Base-by-base conservation (phyloP, 257 asterid species). In the Scutellaria baicalensis region DNA sequence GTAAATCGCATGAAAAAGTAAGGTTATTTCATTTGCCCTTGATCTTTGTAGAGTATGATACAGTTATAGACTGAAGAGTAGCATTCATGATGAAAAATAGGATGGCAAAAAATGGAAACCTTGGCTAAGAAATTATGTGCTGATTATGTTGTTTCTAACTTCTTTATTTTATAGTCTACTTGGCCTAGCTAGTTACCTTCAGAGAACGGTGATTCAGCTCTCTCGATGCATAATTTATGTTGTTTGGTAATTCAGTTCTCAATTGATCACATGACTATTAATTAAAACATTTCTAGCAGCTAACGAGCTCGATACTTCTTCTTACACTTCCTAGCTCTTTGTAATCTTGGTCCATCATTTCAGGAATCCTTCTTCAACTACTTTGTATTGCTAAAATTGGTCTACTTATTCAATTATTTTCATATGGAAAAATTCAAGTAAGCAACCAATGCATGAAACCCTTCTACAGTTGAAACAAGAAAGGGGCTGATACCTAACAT, bases 141-240 rank as follows among this genome's bases (percentile, higher is more conserved):
- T 70, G 40, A 35, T 38, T 48, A 47, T 13, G 71, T 35, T 43
- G 55, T 21, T 4, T 9, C 47, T 6, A 8, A 52, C 42, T 27
- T 27, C 23, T 9, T 54, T 20, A 17, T 20, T 45, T 67, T 38
- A 7, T 54, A 42, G 44, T 63, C 54, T 64, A 1, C 66, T 58
- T 61, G 43, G 44, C 56, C 13, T 49, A 11, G 59, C 20, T 60
- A 14, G 49, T 44, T 31, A 7, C 59, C 51, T 31, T 35, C 55
- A 44, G 48, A 47, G 50, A 33, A 39, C 31, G 50, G 50, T 59
- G 68, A 42, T 72, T 72, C 58, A 65, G 58, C 11, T 64, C 40
- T 43, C 14, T 59, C 47, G 3, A 3, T 35, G 35, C 59, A 12
- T 33, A 6, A 16, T 13, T 20, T 7, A 4, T 36, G 63, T 49